phyloP scores from a whole-genome alignment of 1,284 basidiomycete genomes.

The Rhodofomes roseus region DNA sequence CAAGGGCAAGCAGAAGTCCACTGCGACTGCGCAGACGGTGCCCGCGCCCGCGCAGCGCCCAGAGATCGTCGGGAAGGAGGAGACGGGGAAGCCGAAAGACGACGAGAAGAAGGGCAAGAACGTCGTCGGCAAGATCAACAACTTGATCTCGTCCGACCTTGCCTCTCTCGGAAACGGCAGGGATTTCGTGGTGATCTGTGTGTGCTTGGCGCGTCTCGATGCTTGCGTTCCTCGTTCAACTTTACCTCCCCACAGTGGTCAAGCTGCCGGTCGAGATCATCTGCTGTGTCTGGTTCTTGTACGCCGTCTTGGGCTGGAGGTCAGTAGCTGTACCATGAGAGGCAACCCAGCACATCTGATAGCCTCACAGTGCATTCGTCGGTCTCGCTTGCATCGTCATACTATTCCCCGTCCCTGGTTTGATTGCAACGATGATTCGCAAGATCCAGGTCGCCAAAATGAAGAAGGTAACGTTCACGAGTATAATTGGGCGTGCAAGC shows the following conservation, averaged over 20 bases:
- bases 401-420: conserved; percentile 49
- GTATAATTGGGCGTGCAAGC: conserved; percentile 10
- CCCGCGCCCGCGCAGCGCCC: conserved; percentile 3
- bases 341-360: background rate
- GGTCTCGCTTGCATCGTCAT: conserved; percentile 50
- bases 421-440: conserved; percentile 28
- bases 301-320: conserved; percentile 40
- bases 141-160: conserved; percentile 33
- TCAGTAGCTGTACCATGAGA: conserved; percentile 28
- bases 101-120: conserved; percentile 31
- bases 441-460: conserved; percentile 29
- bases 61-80: conserved; percentile 15
- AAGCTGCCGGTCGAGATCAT: conserved; percentile 32
- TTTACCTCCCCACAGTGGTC: conserved; percentile 17
- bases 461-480: conserved; percentile 26
- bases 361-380: conserved; percentile 37
- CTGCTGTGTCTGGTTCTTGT: conserved; percentile 35
- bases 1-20: conserved; percentile 9
- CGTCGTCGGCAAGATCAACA: conserved; percentile 48
- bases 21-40: background rate
- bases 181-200: conserved; percentile 27
- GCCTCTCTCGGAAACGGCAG: conserved; percentile 30
- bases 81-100: conserved; percentile 5
- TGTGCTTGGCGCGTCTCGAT: conserved; percentile 9
- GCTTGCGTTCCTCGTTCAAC: background rate